phyloP scores from a whole-genome alignment of 2,329 filamentous ascomycete species.

The Monilinia laxa region DNA sequence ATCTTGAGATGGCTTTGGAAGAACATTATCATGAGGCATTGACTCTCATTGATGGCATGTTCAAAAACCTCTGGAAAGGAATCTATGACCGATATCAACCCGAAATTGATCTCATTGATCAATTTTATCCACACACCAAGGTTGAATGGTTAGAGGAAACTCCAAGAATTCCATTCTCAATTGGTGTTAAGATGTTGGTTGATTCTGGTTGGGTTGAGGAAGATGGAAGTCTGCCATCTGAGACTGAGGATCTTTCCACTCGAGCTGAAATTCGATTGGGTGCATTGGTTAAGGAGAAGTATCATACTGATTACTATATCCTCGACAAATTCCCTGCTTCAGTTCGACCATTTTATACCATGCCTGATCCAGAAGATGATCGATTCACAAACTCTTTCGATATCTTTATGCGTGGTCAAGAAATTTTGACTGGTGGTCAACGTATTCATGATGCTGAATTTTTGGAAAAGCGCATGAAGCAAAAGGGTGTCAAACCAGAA shows the following conservation, averaged over 20 bases:
- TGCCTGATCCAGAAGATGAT: constrained; percentile 72
- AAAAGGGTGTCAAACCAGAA: constrained; percentile 72
- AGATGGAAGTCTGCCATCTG: constrained; percentile 67
- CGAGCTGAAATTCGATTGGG: constrained; percentile 85
- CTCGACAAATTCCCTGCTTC: constrained; percentile 87
- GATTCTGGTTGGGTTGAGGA: constrained; percentile 75
- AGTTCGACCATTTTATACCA: constrained; percentile 87
- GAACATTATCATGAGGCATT: constrained; percentile 89
- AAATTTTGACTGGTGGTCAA: constrained; percentile 89
- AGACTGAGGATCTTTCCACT: constrained; percentile 79
- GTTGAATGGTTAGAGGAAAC: constrained; percentile 86
- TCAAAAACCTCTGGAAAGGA: constrained; percentile 76
- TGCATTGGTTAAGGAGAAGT: constrained; percentile 80
- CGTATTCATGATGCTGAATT: constrained; percentile 80
- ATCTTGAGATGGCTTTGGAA: constrained; percentile 89
- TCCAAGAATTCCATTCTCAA: constrained; percentile 74
- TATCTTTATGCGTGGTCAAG: constrained; percentile 89
- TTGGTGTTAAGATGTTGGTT: constrained; percentile 78
- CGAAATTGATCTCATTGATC: constrained; percentile 77
- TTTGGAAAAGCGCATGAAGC: constrained; percentile 75
- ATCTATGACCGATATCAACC: constrained; percentile 66
- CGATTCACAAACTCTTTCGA: constrained; percentile 88
- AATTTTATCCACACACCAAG: constrained; percentile 82
- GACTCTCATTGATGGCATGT: constrained; percentile 70
- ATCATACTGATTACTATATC: constrained; percentile 87